These are phyloP conservation scores for Zanthoxylum bungeanum DNA, from an alignment of 345 rosid genomes.

Conservation along the genomic window DNA sequence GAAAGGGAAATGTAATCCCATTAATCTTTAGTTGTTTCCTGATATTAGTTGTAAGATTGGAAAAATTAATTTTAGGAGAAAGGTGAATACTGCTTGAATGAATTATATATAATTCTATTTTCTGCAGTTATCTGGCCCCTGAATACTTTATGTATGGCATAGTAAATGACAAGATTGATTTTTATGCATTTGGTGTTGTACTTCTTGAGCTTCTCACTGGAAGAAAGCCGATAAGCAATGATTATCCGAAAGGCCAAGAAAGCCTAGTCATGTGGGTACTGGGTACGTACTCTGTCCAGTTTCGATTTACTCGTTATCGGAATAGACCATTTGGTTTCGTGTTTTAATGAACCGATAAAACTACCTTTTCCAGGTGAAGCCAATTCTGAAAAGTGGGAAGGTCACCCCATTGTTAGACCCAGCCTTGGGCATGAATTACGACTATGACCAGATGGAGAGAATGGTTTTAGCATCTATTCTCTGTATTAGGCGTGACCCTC, in stretches of 20 bases:
- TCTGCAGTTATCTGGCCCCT: slow-evolving; percentile 90
- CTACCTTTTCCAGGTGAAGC: slow-evolving; percentile 62
- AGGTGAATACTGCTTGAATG: slow-evolving; percentile 18
- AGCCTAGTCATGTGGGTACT: slow-evolving; percentile 92
- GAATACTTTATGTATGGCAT: slow-evolving; percentile 95
- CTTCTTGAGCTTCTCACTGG: slow-evolving; percentile 95
- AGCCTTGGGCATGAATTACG: slow-evolving; percentile 35
- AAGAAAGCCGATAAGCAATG: slow-evolving; percentile 70
- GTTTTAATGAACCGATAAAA: slow-evolving; percentile 3
- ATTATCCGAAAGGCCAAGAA: slow-evolving; percentile 72
- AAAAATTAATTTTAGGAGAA: slow-evolving; percentile 7
- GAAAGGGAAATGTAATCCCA: background rate
- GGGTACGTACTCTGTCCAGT: slow-evolving; percentile 56
- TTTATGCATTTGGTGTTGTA: slow-evolving; percentile 90
- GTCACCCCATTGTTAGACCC: slow-evolving; percentile 61
- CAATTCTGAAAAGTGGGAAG: slow-evolving; percentile 62
- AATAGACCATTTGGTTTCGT: background rate
- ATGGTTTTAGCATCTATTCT: slow-evolving; percentile 88
- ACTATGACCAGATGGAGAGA: slow-evolving; percentile 53
- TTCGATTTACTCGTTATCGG: background rate
- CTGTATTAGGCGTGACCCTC: slow-evolving; percentile 68
- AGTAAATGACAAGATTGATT: slow-evolving; percentile 87
- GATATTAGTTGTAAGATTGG: background rate
- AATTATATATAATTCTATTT: slow-evolving; percentile 14
- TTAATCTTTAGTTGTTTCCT: background rate